phyloP scores from a whole-genome alignment of 2,329 filamentous ascomycete genomes.

The Raffaelea arxii region DNA sequence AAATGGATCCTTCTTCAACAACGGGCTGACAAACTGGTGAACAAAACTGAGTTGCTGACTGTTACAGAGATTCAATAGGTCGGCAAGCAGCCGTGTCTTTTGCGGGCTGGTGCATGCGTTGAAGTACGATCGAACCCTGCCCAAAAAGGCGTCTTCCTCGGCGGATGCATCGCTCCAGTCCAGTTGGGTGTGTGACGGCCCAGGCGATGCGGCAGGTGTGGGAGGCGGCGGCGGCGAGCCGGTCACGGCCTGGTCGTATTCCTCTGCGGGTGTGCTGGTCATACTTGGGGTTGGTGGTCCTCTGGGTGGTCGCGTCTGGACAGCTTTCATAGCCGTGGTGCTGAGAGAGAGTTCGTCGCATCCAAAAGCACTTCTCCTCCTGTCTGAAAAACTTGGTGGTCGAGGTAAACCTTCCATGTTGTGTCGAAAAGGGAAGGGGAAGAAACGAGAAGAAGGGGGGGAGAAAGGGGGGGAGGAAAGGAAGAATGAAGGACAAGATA shows the following conservation, averaged over 20 bases:
- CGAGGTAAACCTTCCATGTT: conserved; percentile 34
- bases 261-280: conserved; percentile 48
- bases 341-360: conserved; percentile 47
- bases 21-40: conserved; percentile 86
- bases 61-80: conserved; percentile 87
- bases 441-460: conserved; percentile 30
- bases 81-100: conserved; percentile 72
- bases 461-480: not conserved
- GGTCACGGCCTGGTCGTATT: conserved; percentile 52
- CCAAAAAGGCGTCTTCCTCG: conserved; percentile 73
- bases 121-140: conserved; percentile 73
- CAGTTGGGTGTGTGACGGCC: conserved; percentile 48
- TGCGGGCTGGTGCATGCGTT: conserved; percentile 65
- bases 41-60: conserved; percentile 94
- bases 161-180: conserved; percentile 73
- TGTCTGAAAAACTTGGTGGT: conserved; percentile 51
- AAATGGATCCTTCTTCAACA: conserved; percentile 94
- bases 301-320: conserved; percentile 37
- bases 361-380: conserved; percentile 46
- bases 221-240: conserved; percentile 55
- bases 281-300: conserved; percentile 59
- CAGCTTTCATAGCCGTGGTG: conserved; percentile 38
- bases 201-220: conserved; percentile 55
- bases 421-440: not conserved
- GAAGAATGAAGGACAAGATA: not conserved